phyloP scores from a whole-genome alignment of 1,139 yeast genomes.

The Yamadazyma sp. region DNA sequence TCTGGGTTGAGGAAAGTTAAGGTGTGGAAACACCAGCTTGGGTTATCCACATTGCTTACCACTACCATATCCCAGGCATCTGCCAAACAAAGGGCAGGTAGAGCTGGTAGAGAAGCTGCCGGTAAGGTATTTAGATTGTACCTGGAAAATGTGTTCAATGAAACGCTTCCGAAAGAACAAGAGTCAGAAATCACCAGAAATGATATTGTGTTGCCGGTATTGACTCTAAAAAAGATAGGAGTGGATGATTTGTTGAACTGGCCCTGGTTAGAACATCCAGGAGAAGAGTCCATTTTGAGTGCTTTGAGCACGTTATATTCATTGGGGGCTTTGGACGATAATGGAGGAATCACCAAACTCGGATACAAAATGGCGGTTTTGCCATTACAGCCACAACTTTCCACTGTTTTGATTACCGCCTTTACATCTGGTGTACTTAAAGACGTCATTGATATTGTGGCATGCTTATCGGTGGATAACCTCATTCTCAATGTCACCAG shows the following conservation, averaged over 20 bases:
- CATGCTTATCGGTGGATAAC: slow-evolving; percentile 92
- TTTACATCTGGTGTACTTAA: slow-evolving; percentile 54
- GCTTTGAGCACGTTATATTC: slow-evolving; percentile 79
- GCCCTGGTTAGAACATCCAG: slow-evolving; percentile 94
- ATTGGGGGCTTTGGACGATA: slow-evolving; percentile 74
- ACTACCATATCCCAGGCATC: slow-evolving; percentile 93
- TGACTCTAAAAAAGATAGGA: slow-evolving; percentile 80
- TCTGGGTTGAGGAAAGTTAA: slow-evolving; percentile 90
- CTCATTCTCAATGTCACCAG: slow-evolving; percentile 58
- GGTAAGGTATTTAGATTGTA: slow-evolving; percentile 90
- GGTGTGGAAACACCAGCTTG: slow-evolving; percentile 91
- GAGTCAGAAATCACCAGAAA: slow-evolving; percentile 91
- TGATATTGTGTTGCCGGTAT: slow-evolving; percentile 79
- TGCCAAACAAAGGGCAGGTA: slow-evolving; percentile 93
- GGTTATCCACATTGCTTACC: slow-evolving; percentile 84
- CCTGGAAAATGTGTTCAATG: slow-evolving; percentile 63
- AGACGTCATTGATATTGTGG: slow-evolving; percentile 81
- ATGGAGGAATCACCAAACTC: slow-evolving; percentile 70
- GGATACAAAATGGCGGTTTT: slow-evolving; percentile 85
- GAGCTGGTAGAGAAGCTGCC: slow-evolving; percentile 94
- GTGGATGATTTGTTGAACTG: slow-evolving; percentile 82
- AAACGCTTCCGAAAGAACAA: slow-evolving; percentile 67
- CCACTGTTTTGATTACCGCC: slow-evolving; percentile 82
- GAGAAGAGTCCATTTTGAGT: slow-evolving; percentile 68
- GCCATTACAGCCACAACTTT: slow-evolving; percentile 88